These are phyloP conservation scores for Clarireedia homoeocarpa DNA, from an alignment of 2,329 filamentous ascomycete species.

Conservation along the genomic window DNA sequence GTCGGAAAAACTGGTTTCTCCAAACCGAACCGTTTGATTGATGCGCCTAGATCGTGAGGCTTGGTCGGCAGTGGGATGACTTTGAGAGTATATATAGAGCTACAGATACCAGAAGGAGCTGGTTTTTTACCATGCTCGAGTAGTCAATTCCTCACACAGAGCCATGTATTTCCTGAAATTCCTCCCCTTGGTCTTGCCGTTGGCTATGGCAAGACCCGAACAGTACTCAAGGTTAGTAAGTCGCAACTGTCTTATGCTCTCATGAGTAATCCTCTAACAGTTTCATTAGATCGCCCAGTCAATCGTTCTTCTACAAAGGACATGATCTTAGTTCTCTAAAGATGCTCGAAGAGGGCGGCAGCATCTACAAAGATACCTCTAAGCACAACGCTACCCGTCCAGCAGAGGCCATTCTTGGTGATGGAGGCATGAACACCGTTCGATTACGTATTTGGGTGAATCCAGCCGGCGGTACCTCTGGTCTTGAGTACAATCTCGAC, in stretches of 20 bases:
- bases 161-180: conserved; percentile 2
- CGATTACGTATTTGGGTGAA: conserved; percentile 67
- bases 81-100: too few relatives aligned
- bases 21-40: too few relatives aligned
- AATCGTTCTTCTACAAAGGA: conserved; percentile 30
- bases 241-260: background rate
- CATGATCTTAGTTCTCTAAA: conserved; percentile 33
- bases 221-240: background rate
- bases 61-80: too few relatives aligned
- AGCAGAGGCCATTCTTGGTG: conserved; percentile 55
- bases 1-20: too few relatives aligned
- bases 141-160: background rate
- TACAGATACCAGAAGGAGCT: too few relatives aligned
- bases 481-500: conserved; percentile 59
- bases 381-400: conserved; percentile 33
- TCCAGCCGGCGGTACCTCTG: conserved; percentile 54
- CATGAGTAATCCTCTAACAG: background rate
- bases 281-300: background rate
- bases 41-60: too few relatives aligned
- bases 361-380: conserved; percentile 31
- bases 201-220: conserved; percentile 1
- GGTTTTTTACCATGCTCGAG: too few relatives aligned
- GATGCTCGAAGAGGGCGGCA: conserved; percentile 31
- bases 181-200: conserved; percentile 1
- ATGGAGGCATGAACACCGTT: conserved; percentile 58